Percentiles rank a stretch among this genome's conserved stretches.
Evolutionary conservation across 2,329 filamentous ascomycete genomes (phyloP).

Genomic region (Fusarium pilosicola): DNA sequence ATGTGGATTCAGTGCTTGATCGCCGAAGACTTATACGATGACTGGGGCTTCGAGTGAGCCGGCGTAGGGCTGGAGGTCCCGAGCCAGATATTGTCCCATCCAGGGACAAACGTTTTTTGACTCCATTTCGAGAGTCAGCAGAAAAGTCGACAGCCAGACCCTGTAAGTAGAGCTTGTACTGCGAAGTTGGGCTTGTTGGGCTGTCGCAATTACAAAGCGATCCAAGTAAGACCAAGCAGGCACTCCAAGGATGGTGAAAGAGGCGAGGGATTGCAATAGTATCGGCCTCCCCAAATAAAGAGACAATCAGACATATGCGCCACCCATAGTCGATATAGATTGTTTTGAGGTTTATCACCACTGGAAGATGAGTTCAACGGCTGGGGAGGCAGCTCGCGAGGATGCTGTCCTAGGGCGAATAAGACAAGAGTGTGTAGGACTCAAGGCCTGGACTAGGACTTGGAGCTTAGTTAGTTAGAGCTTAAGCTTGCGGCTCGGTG

Average conservation of each 20-base stretch:
- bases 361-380: conserved; percentile 6
- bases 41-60: conserved; percentile 46
- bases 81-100: conserved; percentile 43
- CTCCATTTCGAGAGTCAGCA: conserved; percentile 42
- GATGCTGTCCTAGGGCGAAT: conserved; percentile 43
- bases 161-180: background rate
- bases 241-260: conserved; percentile 6
- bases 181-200: background rate
- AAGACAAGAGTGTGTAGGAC: conserved; percentile 45
- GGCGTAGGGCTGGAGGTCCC: conserved; percentile 47
- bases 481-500: conserved; percentile 43
- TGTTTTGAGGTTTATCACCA: conserved; percentile 36
- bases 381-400: conserved; percentile 44
- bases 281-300: background rate
- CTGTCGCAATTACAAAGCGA: background rate
- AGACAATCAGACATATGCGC: conserved; percentile 27
- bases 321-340: conserved; percentile 39
- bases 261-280: conserved; percentile 7
- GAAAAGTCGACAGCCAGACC: background rate
- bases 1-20: conserved; percentile 46
- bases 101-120: conserved; percentile 45
- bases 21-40: conserved; percentile 48
- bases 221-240: background rate
- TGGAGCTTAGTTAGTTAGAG: conserved; percentile 12
- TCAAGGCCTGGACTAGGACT: conserved; percentile 45